Base-by-base conservation (phyloP, 306 rosid genomes). In the Oemleria cerasiformis region DNA sequence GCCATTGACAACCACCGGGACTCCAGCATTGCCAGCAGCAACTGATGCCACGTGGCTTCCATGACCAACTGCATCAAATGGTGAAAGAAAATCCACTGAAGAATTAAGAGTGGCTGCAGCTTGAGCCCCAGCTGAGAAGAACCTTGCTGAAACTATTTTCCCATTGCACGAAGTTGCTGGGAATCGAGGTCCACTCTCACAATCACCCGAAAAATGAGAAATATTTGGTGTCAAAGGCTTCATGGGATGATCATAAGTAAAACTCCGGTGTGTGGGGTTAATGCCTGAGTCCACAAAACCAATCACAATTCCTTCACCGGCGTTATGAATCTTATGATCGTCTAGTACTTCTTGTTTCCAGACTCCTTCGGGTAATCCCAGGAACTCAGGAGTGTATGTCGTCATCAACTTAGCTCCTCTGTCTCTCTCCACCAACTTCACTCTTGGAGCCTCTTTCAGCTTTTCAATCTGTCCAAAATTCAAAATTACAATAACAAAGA, bases 11-110 rank as follows among this genome's bases (percentile, higher is more conserved):
- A 86, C 80, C 54, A 94, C 95, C 0, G 94, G 86, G 73, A 94
- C 92, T 62, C 82, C 91, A 67, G 80, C 79, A 85, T 94, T 94
- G 69, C 97, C 98, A 77, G 96, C 97, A 9, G 92, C 95, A 34
- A 69, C 75, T 61, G 98, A 91, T 50, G 96, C 90, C 63, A 89
- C 98, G 55, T 94, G 98, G 75, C 98, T 94, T 81, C 99, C 98
- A 73, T 91, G 97, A 58, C 99, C 99, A 54, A 71, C 86, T 3
- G 88, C 87, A 81, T 91, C 96, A 76, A 83, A 87, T 0, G 97
- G 98, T 16, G 98, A 94, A 65, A 91, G 96, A 68, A 94, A 80
- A 55, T 94, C 97, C 1, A 82, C 11, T 1, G 98, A 84, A 79
- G 96, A 23, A 63, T 91, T 81, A 23, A 91, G 89, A 40, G 80